These are phyloP conservation scores for Arthroderma sp. DNA, from an alignment of 2,329 filamentous ascomycete genomes.

Conservation along the genomic window DNA sequence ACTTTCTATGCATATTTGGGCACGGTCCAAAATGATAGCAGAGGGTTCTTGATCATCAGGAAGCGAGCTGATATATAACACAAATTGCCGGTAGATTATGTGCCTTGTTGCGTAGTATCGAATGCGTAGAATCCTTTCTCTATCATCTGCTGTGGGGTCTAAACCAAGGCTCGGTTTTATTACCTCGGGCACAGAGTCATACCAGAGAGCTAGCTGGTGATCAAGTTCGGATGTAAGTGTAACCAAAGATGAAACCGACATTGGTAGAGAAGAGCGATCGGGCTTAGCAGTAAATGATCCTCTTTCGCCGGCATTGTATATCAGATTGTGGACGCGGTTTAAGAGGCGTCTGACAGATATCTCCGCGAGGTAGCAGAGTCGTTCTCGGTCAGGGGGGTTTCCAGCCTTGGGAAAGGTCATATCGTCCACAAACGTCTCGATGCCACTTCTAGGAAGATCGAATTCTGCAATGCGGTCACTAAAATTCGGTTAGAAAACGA, in stretches of 20 bases:
- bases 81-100: slow-evolving; percentile 23
- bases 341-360: slow-evolving; percentile 21
- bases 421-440: slow-evolving; percentile 20
- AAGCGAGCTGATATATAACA: slow-evolving; percentile 17
- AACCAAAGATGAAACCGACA: slow-evolving; percentile 9
- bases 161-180: slow-evolving; percentile 16
- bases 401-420: slow-evolving; percentile 17
- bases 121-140: slow-evolving; percentile 18
- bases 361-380: slow-evolving; percentile 20
- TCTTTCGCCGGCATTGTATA: slow-evolving; percentile 17
- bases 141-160: slow-evolving; percentile 12
- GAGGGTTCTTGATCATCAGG: slow-evolving; percentile 10
- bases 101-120: slow-evolving; percentile 23
- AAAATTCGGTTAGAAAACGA: neutral
- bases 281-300: slow-evolving; percentile 9
- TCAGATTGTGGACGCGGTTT: slow-evolving; percentile 23
- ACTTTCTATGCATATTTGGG: slow-evolving; percentile 20
- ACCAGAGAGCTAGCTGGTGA: slow-evolving; percentile 20
- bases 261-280: slow-evolving; percentile 14
- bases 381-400: slow-evolving; percentile 14
- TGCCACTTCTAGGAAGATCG: slow-evolving; percentile 21
- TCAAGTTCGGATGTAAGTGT: slow-evolving; percentile 15
- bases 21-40: slow-evolving; percentile 17
- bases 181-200: slow-evolving; percentile 20
- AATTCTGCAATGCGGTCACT: slow-evolving; percentile 22